Conservation (phyloP, 441 rosid genomes). For the Eutrema salsugineum region DNA sequence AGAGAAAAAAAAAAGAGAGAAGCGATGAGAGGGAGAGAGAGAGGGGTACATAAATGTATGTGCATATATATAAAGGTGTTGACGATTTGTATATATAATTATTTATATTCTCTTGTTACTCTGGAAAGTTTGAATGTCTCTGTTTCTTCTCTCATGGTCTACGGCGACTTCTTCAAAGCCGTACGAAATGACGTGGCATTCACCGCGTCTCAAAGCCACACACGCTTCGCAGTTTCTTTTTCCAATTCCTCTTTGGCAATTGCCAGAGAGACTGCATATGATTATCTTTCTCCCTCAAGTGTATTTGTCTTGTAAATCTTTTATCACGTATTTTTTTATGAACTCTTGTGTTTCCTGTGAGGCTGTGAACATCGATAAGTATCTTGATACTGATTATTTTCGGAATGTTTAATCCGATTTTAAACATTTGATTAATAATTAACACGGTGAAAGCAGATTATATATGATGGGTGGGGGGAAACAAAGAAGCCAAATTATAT, state of each 20-base stretch:
- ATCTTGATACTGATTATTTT: too few relatives aligned
- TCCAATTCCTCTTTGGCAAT: not conserved
- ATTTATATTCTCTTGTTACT: not conserved
- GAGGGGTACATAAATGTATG: not conserved
- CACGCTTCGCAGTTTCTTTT: not conserved
- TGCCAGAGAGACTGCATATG: not conserved
- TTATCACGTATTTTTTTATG: too few relatives aligned
- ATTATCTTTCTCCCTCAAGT: not conserved
- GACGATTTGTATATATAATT: not conserved
- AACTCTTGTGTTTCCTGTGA: too few relatives aligned
- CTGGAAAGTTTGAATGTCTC: slow-evolving; percentile 31
- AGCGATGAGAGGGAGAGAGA: not conserved
- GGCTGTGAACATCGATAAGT: too few relatives aligned
- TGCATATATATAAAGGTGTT: slow-evolving; percentile 4
- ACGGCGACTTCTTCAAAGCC: slow-evolving; percentile 20
- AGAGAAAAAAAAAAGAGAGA: not conserved
- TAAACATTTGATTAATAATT: too few relatives aligned
- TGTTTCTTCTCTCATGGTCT: slow-evolving; percentile 2
- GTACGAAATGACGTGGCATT: slow-evolving; percentile 9
- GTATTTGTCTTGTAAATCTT: not conserved
- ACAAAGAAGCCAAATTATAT: too few relatives aligned
- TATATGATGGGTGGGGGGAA: too few relatives aligned
- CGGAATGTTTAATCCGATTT: too few relatives aligned
- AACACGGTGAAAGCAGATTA: too few relatives aligned
- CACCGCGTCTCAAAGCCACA: not conserved